These are phyloP conservation scores for Erucastrum elatum DNA, from an alignment of 345 rosid genomes.

Conservation along the genomic window DNA sequence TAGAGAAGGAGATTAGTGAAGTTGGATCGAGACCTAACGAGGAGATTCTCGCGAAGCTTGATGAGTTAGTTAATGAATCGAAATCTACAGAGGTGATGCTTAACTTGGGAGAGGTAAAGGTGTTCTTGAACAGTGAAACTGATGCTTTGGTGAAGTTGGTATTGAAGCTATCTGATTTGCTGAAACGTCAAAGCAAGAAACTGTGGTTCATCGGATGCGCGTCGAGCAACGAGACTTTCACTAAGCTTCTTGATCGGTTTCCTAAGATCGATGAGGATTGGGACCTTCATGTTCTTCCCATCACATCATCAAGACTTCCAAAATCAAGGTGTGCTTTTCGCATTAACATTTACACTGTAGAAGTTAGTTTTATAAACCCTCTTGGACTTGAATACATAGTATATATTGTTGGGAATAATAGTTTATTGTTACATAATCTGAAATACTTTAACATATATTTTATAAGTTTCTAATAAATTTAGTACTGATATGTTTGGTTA, in stretches of 20 bases:
- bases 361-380: neutral
- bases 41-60: constrained; percentile 33
- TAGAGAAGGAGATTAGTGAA: constrained; percentile 49
- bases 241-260: constrained; percentile 47
- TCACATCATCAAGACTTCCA: constrained; percentile 46
- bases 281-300: constrained; percentile 65
- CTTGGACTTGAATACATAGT: neutral
- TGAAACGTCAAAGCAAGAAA: constrained; percentile 40
- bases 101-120: constrained; percentile 58
- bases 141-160: constrained; percentile 41
- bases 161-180: constrained; percentile 43
- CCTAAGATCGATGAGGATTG: constrained; percentile 55
- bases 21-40: constrained; percentile 39
- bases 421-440: constrained; percentile 27
- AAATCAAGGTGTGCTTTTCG: constrained; percentile 50
- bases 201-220: constrained; percentile 57
- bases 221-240: constrained; percentile 49
- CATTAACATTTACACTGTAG: neutral
- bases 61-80: constrained; percentile 37
- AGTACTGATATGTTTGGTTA: constrained; percentile 3
- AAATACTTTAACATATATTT: constrained; percentile 26
- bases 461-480: too few relatives aligned
- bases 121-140: constrained; percentile 32
- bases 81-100: constrained; percentile 42
- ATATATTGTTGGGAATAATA: constrained; percentile 6